Evolutionary conservation across 345 rosid genomes (phyloP).

Genomic region (Aquilaria malaccensis): DNA sequence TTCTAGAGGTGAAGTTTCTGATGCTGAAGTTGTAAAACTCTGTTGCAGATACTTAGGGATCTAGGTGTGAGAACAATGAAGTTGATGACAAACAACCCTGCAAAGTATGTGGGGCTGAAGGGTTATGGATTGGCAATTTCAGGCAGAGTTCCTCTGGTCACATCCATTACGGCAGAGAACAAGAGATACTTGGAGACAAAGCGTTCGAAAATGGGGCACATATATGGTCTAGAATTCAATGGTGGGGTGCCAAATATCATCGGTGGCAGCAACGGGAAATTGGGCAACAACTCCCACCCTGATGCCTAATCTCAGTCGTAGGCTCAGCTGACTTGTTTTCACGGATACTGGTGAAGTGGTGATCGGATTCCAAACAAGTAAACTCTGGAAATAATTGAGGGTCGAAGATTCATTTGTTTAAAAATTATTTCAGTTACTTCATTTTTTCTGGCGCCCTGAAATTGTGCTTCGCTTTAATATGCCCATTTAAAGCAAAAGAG

Average conservation of each 20-base stretch:
- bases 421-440: not conserved
- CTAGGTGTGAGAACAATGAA: conserved; percentile 82
- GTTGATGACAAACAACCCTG: conserved; percentile 89
- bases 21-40: not conserved
- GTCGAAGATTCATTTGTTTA: not conserved
- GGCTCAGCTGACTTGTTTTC: not conserved
- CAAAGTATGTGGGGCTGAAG: conserved; percentile 69
- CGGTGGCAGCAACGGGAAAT: conserved; percentile 11
- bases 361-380: too few species aligned
- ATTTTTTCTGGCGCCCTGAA: too few species aligned
- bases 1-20: not conserved
- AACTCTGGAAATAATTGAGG: not conserved
- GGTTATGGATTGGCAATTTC: conserved; percentile 68
- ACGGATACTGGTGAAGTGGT: not conserved
- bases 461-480: not conserved
- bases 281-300: conserved; percentile 1
- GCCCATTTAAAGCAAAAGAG: too few species aligned
- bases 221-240: conserved; percentile 41
- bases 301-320: conserved; percentile 17
- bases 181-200: conserved; percentile 75
- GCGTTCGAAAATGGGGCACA: conserved; percentile 68
- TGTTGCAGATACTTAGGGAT: conserved; percentile 57
- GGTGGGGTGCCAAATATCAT: conserved; percentile 24
- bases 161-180: conserved; percentile 63
- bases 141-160: conserved; percentile 64